Conservation (phyloP, 257 asterid genomes). For the Plectranthus barbatus region DNA sequence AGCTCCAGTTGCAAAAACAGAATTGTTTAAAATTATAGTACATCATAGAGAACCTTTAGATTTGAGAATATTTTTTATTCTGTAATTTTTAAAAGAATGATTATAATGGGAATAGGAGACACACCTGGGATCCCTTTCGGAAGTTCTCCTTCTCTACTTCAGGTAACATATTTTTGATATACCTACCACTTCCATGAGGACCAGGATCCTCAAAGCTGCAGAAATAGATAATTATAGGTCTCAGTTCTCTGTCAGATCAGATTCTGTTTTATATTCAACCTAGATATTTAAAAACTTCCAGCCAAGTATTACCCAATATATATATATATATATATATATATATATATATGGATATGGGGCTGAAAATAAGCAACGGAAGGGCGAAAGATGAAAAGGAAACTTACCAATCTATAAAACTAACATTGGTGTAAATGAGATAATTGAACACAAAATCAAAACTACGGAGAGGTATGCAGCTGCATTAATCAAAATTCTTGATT, state of each 20-base stretch:
- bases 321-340: too few relatives aligned
- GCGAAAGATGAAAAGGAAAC: conserved; percentile 15
- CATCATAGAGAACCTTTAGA: background rate
- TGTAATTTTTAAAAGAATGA: background rate
- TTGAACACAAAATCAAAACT: conserved; percentile 79
- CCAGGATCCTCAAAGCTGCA: conserved; percentile 99
- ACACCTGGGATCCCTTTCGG: conserved; percentile 98
- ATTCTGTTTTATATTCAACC: background rate
- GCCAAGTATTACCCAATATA: background rate
- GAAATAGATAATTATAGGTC: too few relatives aligned
- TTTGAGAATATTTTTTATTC: background rate
- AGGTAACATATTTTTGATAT: conserved; percentile 81
- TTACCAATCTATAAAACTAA: conserved; percentile 91
- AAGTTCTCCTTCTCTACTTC: conserved; percentile 86
- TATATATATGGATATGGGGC: background rate
- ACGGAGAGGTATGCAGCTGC: conserved; percentile 93
- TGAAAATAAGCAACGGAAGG: background rate
- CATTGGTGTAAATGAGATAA: conserved; percentile 88
- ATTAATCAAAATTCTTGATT: conserved; percentile 24
- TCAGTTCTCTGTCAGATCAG: too few relatives aligned
- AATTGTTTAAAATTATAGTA: background rate
- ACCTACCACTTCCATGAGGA: conserved; percentile 97
- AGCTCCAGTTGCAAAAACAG: conserved; percentile 1
- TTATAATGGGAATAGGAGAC: conserved; percentile 7
- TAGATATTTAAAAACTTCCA: background rate